A percentile compares a stretch with the other conserved stretches of the same genome.
These are phyloP conservation scores for Kluyveromyces sp. DNA, from an alignment of 1,139 yeast genomes.

Conservation along the genomic window DNA sequence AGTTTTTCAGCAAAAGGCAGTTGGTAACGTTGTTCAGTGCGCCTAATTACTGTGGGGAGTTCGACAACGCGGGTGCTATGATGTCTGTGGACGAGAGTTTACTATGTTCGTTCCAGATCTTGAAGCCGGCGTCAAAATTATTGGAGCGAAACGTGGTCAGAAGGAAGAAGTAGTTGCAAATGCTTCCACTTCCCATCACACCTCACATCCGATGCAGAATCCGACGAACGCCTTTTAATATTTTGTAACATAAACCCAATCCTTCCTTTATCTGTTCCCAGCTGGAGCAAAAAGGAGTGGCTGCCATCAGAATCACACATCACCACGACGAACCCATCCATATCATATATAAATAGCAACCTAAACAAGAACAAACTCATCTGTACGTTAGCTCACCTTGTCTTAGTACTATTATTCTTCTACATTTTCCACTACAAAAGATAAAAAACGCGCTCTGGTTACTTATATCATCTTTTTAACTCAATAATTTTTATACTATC, in stretches of 20 bases:
- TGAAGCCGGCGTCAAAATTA: constrained; percentile 91
- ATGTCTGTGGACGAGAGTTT: constrained; percentile 97
- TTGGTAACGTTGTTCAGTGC: constrained; percentile 92
- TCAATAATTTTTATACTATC: not conserved
- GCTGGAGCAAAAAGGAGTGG: too few species aligned
- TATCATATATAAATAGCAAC: not conserved
- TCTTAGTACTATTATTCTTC: not conserved
- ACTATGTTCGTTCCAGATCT: constrained; percentile 93
- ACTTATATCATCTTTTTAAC: not conserved
- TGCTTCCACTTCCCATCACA: not conserved
- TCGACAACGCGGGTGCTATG: constrained; percentile 98
- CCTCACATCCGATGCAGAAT: not conserved
- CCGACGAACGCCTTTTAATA: not conserved
- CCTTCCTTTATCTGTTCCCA: too few species aligned
- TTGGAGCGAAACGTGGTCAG: constrained; percentile 31
- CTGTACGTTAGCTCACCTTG: constrained; percentile 3
- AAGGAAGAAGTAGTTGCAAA: constrained; percentile 23
- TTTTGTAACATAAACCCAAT: constrained; percentile 5
- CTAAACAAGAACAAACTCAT: not conserved
- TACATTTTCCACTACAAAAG: not conserved
- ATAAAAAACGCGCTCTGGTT: not conserved
- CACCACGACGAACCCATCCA: not conserved
- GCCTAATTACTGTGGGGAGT: constrained; percentile 97
- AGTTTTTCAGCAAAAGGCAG: constrained; percentile 91
- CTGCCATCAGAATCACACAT: not conserved